Evolutionary conservation across 768 basidiomycete genomes (phyloP).

Genomic region (Tylopilus balloui): DNA sequence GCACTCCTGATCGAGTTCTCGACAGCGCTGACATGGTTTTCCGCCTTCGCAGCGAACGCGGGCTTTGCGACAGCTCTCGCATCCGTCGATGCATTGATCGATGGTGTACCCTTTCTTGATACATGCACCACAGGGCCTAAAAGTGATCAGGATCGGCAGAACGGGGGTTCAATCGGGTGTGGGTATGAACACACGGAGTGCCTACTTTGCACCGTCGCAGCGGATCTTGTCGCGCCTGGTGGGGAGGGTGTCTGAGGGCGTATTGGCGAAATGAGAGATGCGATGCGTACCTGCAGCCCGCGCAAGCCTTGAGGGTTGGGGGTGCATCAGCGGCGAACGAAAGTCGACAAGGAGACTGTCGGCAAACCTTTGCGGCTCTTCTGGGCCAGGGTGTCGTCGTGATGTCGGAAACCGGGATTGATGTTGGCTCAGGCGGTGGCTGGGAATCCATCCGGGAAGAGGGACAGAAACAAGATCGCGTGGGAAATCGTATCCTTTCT

Average conservation of each 20-base stretch:
- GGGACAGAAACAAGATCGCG: conserved; percentile 23
- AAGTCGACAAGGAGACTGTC: conserved; percentile 6
- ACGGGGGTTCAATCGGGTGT: neutral
- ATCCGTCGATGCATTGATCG: conserved; percentile 58
- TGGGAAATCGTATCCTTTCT: conserved; percentile 32
- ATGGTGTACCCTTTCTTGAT: conserved; percentile 48
- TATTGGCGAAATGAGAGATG: neutral
- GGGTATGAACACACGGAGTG: neutral
- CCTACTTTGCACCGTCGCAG: conserved; percentile 52
- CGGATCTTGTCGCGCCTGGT: conserved; percentile 58
- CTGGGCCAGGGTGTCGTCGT: conserved; percentile 45
- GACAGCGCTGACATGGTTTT: conserved; percentile 34
- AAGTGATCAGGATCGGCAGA: neutral
- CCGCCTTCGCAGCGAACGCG: conserved; percentile 42
- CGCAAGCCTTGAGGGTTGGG: conserved; percentile 47
- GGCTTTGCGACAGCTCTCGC: conserved; percentile 53
- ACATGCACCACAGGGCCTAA: conserved; percentile 57
- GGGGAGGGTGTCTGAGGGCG: neutral
- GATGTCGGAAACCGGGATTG: conserved; percentile 51
- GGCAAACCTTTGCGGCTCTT: conserved; percentile 47
- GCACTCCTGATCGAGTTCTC: conserved; percentile 40
- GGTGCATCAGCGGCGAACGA: conserved; percentile 10
- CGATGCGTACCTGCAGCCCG: conserved; percentile 46
- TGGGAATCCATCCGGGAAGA: conserved; percentile 34
- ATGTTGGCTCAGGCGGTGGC: conserved; percentile 31